A percentile compares a stretch with the other conserved stretches of the same genome.
These are phyloP conservation scores for Aphanomyces cochlioides DNA, from an alignment of 352 stramenopile species.

Conservation along the genomic window DNA sequence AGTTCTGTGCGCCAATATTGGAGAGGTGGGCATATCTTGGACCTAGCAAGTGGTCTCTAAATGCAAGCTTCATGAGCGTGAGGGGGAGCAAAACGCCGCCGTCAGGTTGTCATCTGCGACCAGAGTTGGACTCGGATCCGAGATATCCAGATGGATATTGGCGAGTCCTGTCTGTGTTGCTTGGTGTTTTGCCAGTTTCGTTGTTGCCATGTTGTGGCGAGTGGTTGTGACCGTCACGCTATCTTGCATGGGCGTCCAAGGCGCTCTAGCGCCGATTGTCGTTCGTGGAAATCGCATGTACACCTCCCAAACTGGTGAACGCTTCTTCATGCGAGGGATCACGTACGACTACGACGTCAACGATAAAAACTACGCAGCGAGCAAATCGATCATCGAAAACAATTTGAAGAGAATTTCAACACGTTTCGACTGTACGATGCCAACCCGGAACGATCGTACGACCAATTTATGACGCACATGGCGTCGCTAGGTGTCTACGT, in stretches of 20 bases:
- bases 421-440: constrained; percentile 85
- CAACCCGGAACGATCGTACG: constrained; percentile 75
- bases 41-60: too few species aligned
- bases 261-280: constrained; percentile 39
- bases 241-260: not conserved
- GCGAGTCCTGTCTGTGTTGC: not conserved
- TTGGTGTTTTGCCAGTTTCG: not conserved
- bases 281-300: constrained; percentile 87
- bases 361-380: constrained; percentile 74
- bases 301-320: constrained; percentile 68
- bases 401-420: constrained; percentile 75
- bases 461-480: constrained; percentile 85
- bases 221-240: not conserved
- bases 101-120: too few species aligned
- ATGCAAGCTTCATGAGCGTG: too few species aligned
- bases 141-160: not conserved
- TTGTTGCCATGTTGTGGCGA: not conserved
- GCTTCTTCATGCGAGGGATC: constrained; percentile 51
- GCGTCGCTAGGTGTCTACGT: constrained; percentile 72
- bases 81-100: too few species aligned
- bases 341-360: constrained; percentile 38
- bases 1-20: too few species aligned
- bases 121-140: not conserved
- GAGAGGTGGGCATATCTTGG: too few species aligned
- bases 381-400: constrained; percentile 58